These are phyloP conservation scores for Macrolepiota fuliginosa DNA, from an alignment of 768 basidiomycete species.

Conservation along the genomic window DNA sequence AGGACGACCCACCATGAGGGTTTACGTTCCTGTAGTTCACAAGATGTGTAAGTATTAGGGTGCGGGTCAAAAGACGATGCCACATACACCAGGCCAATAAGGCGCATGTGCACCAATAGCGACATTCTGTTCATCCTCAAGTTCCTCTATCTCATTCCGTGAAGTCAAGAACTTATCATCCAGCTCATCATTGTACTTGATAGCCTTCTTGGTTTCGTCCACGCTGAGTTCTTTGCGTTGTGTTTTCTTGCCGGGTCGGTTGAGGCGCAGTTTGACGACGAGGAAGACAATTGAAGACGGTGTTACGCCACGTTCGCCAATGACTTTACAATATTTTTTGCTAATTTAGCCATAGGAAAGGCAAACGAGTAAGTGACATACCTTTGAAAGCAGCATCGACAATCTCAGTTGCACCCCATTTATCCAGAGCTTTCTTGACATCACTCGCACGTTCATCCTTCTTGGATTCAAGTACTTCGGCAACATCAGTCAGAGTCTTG, in stretches of 20 bases:
- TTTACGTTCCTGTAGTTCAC: conserved; percentile 65
- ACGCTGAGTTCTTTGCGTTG: conserved; percentile 39
- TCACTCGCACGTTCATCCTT: conserved; percentile 47
- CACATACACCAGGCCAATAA: conserved; percentile 81
- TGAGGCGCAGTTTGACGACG: conserved; percentile 76
- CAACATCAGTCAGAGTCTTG: conserved; percentile 42
- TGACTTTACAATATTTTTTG: conserved; percentile 47
- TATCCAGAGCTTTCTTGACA: conserved; percentile 61
- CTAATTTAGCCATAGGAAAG: not conserved
- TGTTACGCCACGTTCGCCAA: conserved; percentile 84
- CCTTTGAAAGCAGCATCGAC: conserved; percentile 86
- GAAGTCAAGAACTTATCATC: conserved; percentile 70
- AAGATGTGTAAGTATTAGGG: not conserved
- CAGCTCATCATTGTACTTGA: conserved; percentile 52
- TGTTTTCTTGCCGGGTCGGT: conserved; percentile 43
- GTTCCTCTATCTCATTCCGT: conserved; percentile 61
- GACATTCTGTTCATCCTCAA: conserved; percentile 35
- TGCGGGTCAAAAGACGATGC: not conserved
- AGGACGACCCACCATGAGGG: conserved; percentile 92
- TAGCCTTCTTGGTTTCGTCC: conserved; percentile 45
- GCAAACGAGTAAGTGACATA: conserved; percentile 26
- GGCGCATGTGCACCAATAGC: conserved; percentile 82
- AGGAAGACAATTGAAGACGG: conserved; percentile 89
- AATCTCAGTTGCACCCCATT: conserved; percentile 76
- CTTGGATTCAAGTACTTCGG: conserved; percentile 48